Percentiles rank a stretch among this genome's conserved stretches.
Conservation (phyloP, 2,329 filamentous ascomycete species). For the Pestalotiopsis sp. region DNA sequence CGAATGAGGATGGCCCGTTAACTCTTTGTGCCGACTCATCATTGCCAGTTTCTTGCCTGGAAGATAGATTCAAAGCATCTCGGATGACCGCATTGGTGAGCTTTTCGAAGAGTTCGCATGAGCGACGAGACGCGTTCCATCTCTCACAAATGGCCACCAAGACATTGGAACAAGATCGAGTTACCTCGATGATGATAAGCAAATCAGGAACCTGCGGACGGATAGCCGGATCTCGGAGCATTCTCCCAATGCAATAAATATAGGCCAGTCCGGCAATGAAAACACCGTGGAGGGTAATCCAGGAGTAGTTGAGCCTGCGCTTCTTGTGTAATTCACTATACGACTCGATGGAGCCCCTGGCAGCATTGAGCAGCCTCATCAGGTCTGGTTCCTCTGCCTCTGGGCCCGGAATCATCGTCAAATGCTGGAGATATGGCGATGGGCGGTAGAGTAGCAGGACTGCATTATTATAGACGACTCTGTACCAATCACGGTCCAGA, state of each 20-base stretch:
- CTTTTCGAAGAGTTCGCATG: constrained; percentile 4
- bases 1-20: background rate
- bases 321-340: constrained; percentile 1
- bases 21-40: background rate
- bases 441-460: constrained; percentile 2
- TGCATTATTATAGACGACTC: constrained; percentile 3
- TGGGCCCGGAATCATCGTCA: background rate
- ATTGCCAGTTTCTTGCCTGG: background rate
- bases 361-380: background rate
- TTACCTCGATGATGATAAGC: background rate
- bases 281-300: constrained; percentile 3
- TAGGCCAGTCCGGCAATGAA: constrained; percentile 1
- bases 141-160: constrained; percentile 8
- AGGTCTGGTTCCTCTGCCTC: background rate
- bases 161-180: background rate
- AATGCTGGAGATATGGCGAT: constrained; percentile 2
- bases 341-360: background rate
- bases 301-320: constrained; percentile 6
- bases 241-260: constrained; percentile 2
- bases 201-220: background rate
- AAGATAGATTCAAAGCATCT: background rate
- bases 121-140: constrained; percentile 7
- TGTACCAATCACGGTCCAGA: background rate
- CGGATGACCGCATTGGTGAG: background rate
- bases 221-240: constrained; percentile 2